Percentiles rank a stretch among this genome's conserved stretches.
Conservation (phyloP, 176 grass and related monocot genomes). For the Secale cereale region DNA sequence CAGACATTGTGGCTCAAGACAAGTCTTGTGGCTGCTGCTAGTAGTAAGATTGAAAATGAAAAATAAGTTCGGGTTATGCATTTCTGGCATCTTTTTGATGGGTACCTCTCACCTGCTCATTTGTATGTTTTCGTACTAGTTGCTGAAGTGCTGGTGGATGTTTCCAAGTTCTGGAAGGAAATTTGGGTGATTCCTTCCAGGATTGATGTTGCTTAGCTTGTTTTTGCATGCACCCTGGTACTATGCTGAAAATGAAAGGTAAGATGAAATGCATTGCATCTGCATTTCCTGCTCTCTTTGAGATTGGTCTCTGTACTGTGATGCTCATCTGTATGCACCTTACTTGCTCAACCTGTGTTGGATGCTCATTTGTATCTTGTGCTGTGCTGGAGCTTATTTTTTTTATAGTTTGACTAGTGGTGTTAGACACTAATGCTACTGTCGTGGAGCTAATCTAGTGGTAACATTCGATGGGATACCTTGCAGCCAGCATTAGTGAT, state of each 20-base stretch:
- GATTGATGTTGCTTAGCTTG: too few species aligned
- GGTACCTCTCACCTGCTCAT: background rate
- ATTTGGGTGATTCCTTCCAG: background rate
- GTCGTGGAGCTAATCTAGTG: too few species aligned
- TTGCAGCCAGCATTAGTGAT: too few species aligned
- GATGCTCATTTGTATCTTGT: background rate
- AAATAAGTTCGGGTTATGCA: background rate
- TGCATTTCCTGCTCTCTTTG: background rate
- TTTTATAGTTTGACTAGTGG: background rate
- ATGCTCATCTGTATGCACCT: too few species aligned
- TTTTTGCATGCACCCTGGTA: background rate
- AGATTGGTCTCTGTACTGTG: background rate
- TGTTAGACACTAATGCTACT: too few species aligned
- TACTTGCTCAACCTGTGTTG: too few species aligned
- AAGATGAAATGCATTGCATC: background rate
- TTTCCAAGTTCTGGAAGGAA: background rate
- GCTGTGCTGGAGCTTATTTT: background rate
- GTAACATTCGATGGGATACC: too few species aligned
- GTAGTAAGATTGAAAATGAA: slow-evolving; percentile 26
- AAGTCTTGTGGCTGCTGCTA: slow-evolving; percentile 21
- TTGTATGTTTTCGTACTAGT: background rate
- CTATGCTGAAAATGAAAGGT: background rate
- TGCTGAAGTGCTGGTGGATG: background rate
- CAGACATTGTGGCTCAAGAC: slow-evolving; percentile 38
- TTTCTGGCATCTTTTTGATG: background rate